Percentiles rank a stretch among this genome's conserved stretches.
phyloP scores from a whole-genome alignment of 164 flowering plant genomes.

The Umbellularia californica region DNA sequence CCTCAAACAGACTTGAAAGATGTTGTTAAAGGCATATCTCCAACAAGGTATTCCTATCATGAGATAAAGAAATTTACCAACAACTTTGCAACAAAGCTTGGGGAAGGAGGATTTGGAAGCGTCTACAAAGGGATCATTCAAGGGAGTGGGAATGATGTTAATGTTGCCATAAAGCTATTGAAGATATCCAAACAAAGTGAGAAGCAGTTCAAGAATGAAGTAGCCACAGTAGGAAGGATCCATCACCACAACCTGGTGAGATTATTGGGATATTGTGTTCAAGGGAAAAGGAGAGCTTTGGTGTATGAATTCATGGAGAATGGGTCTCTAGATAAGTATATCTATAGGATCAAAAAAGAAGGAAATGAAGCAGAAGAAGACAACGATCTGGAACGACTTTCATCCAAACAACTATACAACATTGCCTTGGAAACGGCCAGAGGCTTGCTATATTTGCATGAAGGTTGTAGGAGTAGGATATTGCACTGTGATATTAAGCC shows the following conservation, averaged over 20 bases:
- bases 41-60: constrained; percentile 7
- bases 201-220: constrained; percentile 8
- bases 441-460: constrained; percentile 7
- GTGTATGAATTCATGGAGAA: constrained; percentile 10
- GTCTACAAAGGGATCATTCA: constrained; percentile 12
- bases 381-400: neutral
- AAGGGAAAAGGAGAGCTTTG: neutral
- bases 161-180: constrained; percentile 5
- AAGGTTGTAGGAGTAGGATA: constrained; percentile 10
- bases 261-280: constrained; percentile 1
- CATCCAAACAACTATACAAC: constrained; percentile 4
- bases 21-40: neutral
- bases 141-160: neutral
- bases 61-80: constrained; percentile 1
- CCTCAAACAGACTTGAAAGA: neutral
- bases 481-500: constrained; percentile 29
- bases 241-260: constrained; percentile 2
- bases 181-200: constrained; percentile 4
- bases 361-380: neutral
- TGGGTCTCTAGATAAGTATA: constrained; percentile 12
- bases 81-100: constrained; percentile 5
- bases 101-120: constrained; percentile 13
- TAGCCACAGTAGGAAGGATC: constrained; percentile 2
- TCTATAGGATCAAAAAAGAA: neutral
- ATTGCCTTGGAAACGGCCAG: constrained; percentile 6